These are phyloP conservation scores for Ganoderma resinaceum DNA, from an alignment of 1,284 basidiomycete species.

Conservation along the genomic window DNA sequence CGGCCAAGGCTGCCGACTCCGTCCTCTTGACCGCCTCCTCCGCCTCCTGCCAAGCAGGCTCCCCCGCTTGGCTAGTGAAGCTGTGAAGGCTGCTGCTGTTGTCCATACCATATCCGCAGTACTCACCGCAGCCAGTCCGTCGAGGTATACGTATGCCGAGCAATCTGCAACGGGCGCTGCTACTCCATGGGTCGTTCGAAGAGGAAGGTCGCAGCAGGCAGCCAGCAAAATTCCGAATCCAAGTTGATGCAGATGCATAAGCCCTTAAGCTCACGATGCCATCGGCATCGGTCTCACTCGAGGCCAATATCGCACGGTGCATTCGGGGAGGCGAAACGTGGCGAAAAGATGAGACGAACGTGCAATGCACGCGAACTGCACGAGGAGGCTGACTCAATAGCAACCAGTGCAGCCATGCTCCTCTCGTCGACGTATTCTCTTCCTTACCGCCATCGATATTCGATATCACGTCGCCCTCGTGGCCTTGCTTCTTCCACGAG, in stretches of 20 bases:
- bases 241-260: not conserved
- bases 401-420: not conserved
- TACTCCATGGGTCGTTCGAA: not conserved
- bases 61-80: not conserved
- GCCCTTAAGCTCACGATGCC: not conserved
- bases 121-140: not conserved
- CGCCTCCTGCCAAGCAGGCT: not conserved
- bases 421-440: not conserved
- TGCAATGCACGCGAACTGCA: not conserved
- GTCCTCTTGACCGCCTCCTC: constrained; percentile 11
- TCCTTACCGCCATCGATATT: constrained; percentile 1
- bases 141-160: not conserved
- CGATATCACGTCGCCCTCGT: not conserved
- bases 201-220: not conserved
- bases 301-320: not conserved
- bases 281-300: not conserved
- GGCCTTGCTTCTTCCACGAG: not conserved
- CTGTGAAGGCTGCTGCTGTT: not conserved
- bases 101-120: not conserved
- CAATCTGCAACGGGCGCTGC: not conserved
- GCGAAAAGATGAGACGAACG: not conserved
- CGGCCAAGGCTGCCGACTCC: not conserved
- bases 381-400: not conserved
- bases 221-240: not conserved
- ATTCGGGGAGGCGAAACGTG: not conserved